A percentile compares a stretch with the other conserved stretches of the same genome.
Evolutionary conservation across 345 rosid genomes (phyloP).

Genomic region (Eucalyptus curtisii): DNA sequence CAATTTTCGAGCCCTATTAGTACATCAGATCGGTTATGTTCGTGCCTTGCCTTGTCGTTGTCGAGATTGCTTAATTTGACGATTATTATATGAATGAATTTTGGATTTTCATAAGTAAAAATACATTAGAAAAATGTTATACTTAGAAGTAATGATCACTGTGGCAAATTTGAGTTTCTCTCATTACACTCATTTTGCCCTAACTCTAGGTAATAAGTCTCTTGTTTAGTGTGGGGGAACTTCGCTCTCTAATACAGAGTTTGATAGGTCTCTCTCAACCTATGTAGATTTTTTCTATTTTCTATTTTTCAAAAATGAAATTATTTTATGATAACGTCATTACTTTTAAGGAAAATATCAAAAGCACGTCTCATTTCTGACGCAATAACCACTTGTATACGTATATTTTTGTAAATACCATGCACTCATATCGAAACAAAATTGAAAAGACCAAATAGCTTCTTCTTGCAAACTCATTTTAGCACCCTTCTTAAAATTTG

Average conservation of each 20-base stretch:
- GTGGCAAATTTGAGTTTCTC: not conserved
- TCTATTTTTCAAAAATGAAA: too few species aligned
- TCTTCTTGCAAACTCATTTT: not conserved
- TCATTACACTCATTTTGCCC: not conserved
- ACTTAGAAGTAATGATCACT: rapidly evolving
- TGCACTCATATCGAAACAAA: not conserved
- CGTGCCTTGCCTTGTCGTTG: not conserved
- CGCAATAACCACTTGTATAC: too few species aligned
- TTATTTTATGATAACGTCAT: too few species aligned
- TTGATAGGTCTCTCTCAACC: not conserved
- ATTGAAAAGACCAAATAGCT: not conserved
- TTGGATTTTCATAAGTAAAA: too few species aligned
- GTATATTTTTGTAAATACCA: not conserved
- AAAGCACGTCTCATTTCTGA: rapidly evolving
- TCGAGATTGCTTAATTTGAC: not conserved
- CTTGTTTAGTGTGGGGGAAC: not conserved
- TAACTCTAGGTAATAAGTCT: not conserved
- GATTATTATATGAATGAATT: too few species aligned
- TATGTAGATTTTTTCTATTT: not conserved
- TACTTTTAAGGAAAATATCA: not conserved
- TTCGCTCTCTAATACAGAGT: not conserved
- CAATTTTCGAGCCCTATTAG: not conserved
- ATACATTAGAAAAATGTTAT: too few species aligned
- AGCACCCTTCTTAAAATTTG: not conserved
- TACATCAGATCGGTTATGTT: not conserved